Conservation (phyloP, 306 rosid species). For the Heteromeles arbutifolia region DNA sequence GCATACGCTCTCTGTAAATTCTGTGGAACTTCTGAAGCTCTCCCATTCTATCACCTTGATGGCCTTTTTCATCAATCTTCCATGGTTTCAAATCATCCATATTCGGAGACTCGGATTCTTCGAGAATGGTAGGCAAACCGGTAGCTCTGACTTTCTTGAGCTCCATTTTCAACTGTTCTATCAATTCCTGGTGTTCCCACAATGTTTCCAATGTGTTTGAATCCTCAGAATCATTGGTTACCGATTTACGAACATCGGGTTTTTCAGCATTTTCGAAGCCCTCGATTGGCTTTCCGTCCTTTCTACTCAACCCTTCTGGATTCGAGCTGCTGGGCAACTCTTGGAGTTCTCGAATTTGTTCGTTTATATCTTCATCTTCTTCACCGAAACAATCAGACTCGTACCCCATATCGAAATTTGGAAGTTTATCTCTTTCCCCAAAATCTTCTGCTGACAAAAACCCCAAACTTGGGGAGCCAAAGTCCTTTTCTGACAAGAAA, state of each 20-base stretch:
- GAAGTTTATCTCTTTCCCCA: conserved; percentile 19
- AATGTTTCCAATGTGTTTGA: conserved; percentile 54
- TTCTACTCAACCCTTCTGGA: not conserved
- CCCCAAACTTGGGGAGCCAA: conserved; percentile 18
- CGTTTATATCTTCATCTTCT: conserved; percentile 45
- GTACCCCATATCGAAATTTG: conserved; percentile 31
- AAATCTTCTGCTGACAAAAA: conserved; percentile 50
- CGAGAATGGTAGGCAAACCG: conserved; percentile 81
- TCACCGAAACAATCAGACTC: conserved; percentile 54
- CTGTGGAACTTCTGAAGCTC: conserved; percentile 79
- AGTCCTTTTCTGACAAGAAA: conserved; percentile 37
- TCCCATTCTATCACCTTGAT: conserved; percentile 37
- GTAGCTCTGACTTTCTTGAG: conserved; percentile 76
- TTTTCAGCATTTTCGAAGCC: conserved; percentile 7
- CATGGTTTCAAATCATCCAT: conserved; percentile 86
- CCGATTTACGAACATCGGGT: conserved; percentile 2
- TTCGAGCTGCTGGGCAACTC: conserved; percentile 6
- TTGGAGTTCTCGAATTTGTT: conserved; percentile 35
- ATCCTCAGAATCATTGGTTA: conserved; percentile 40
- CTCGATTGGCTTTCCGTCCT: conserved; percentile 5
- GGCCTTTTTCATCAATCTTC: conserved; percentile 81
- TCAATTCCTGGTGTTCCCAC: conserved; percentile 92
- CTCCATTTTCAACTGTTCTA: conserved; percentile 88
- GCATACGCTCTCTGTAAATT: conserved; percentile 84
- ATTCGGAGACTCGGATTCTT: conserved; percentile 84